These are phyloP conservation scores for Afroboletus lepidellus DNA, from an alignment of 1,284 basidiomycete species.

Conservation along the genomic window DNA sequence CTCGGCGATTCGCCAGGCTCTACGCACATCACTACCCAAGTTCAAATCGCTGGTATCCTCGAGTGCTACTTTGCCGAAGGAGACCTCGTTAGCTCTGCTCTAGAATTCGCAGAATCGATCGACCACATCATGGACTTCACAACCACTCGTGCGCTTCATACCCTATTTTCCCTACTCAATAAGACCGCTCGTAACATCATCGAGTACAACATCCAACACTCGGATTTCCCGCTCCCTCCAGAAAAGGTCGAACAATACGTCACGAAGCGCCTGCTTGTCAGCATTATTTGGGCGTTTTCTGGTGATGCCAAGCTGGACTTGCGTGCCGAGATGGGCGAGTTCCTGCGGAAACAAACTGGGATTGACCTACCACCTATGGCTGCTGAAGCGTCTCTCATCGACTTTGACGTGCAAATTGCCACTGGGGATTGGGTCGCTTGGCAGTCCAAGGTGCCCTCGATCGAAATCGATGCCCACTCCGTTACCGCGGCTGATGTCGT, in stretches of 20 bases:
- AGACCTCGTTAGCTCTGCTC: conserved; percentile 78
- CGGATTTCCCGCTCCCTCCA: conserved; percentile 86
- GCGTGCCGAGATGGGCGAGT: conserved; percentile 89
- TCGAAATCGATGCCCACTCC: conserved; percentile 96
- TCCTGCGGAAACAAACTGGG: conserved; percentile 81
- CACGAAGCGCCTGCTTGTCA: conserved; percentile 87
- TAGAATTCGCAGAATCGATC: conserved; percentile 77
- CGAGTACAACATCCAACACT: conserved; percentile 93
- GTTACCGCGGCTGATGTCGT: conserved; percentile 96
- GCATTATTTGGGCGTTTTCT: conserved; percentile 96
- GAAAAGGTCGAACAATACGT: conserved; percentile 92
- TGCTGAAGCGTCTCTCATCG: conserved; percentile 85
- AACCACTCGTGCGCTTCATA: conserved; percentile 85
- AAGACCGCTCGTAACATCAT: conserved; percentile 93
- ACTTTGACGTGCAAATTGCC: conserved; percentile 90
- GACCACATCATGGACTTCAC: conserved; percentile 99
- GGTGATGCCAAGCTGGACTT: conserved; percentile 92
- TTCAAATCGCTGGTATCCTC: conserved; percentile 74
- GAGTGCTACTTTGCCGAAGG: conserved; percentile 82
- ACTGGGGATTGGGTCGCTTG: conserved; percentile 90
- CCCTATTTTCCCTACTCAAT: conserved; percentile 96
- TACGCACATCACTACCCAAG: conserved; percentile 75
- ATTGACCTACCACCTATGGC: conserved; percentile 83
- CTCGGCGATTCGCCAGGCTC: conserved; percentile 53
- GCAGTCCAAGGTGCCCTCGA: conserved; percentile 89